Percentiles rank a stretch among this genome's conserved stretches.
phyloP scores from a whole-genome alignment of 495 filamentous ascomycete genomes.

The Trichoderma virens region DNA sequence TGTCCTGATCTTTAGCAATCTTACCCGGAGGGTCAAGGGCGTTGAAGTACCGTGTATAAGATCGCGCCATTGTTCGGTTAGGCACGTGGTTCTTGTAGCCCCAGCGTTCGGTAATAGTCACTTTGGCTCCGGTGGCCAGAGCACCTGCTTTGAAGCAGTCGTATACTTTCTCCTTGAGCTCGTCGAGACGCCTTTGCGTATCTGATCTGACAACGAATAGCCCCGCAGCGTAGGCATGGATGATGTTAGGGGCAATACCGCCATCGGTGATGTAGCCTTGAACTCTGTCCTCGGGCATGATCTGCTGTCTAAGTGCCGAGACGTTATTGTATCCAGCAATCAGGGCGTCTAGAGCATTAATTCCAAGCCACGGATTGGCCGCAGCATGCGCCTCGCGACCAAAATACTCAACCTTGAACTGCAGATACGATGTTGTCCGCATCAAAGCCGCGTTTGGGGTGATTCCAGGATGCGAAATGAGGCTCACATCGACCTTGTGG shows the following conservation, averaged over 20 bases:
- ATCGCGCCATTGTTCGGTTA: constrained; percentile 47
- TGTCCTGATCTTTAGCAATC: background rate
- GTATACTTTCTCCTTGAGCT: constrained; percentile 42
- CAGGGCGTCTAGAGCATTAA: constrained; percentile 58
- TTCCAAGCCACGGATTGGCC: constrained; percentile 54
- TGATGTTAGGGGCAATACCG: constrained; percentile 53
- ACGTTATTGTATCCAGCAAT: constrained; percentile 56
- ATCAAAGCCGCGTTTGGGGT: constrained; percentile 33
- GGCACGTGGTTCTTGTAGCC: constrained; percentile 55
- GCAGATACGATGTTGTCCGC: constrained; percentile 40
- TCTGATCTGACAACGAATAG: constrained; percentile 46
- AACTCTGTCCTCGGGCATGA: constrained; percentile 52
- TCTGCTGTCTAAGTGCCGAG: constrained; percentile 55
- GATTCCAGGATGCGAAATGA: constrained; percentile 54
- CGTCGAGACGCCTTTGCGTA: constrained; percentile 36
- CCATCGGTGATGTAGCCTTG: constrained; percentile 52
- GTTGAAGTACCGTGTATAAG: constrained; percentile 47
- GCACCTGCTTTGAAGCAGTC: constrained; percentile 56
- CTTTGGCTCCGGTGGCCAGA: constrained; percentile 49
- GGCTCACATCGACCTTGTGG: constrained; percentile 50
- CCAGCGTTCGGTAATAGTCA: constrained; percentile 37
- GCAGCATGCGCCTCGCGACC: constrained; percentile 49
- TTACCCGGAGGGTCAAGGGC: constrained; percentile 27
- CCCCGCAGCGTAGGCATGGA: constrained; percentile 48
- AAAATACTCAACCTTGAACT: constrained; percentile 43